A percentile compares a stretch with the other conserved stretches of the same genome.
These are phyloP conservation scores for Boechera retrofracta DNA, from an alignment of 345 rosid species.

Conservation along the genomic window DNA sequence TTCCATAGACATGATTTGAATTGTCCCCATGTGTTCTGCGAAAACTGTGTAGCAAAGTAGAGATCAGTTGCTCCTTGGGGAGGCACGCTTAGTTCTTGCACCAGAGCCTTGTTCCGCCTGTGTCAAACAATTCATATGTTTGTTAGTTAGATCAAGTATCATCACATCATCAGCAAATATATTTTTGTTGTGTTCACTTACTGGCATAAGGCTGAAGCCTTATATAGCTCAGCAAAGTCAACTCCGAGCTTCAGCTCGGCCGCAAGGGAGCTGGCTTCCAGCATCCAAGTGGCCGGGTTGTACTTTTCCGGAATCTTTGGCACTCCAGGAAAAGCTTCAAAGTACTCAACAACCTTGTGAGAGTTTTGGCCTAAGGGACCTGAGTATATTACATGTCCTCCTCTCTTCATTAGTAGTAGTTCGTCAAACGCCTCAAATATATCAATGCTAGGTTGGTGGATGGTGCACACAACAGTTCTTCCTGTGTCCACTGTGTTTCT, in stretches of 20 bases:
- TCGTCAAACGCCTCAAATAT: constrained; percentile 90
- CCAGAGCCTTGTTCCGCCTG: constrained; percentile 63
- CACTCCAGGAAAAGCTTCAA: constrained; percentile 73
- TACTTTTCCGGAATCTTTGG: constrained; percentile 73
- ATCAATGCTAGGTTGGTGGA: constrained; percentile 87
- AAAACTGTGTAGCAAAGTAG: constrained; percentile 56
- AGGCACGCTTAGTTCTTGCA: constrained; percentile 62
- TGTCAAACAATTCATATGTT: constrained; percentile 11
- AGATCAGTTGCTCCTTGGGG: constrained; percentile 57
- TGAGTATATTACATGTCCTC: constrained; percentile 75
- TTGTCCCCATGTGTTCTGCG: constrained; percentile 64
- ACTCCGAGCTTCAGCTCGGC: constrained; percentile 72
- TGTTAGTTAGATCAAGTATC: neutral
- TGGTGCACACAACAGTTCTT: constrained; percentile 83
- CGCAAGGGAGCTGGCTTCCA: constrained; percentile 81
- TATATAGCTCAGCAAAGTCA: constrained; percentile 75
- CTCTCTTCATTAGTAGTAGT: constrained; percentile 81
- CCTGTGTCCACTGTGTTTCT: constrained; percentile 91
- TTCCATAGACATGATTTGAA: constrained; percentile 75
- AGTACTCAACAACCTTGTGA: constrained; percentile 71
- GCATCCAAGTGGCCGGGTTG: constrained; percentile 93
- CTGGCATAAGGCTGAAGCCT: constrained; percentile 62
- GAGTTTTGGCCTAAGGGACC: constrained; percentile 78
- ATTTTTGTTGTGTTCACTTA: constrained; percentile 44
- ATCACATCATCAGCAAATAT: neutral